phyloP scores from a whole-genome alignment of 148 eudicot genomes.

The Arbutus unedo region DNA sequence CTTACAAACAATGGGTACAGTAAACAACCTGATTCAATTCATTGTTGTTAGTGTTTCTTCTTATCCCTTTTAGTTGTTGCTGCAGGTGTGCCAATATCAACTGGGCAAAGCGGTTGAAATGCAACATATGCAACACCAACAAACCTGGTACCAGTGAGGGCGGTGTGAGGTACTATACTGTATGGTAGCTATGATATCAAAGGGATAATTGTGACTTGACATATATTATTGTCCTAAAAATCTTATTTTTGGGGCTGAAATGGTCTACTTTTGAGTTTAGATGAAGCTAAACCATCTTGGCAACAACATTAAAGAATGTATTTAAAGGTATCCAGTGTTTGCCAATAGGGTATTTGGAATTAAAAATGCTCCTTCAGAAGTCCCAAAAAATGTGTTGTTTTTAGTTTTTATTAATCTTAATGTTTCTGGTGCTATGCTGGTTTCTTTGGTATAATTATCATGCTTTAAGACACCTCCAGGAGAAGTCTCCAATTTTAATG shows the following conservation, averaged over 20 bases:
- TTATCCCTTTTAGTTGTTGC: slow-evolving; percentile 21
- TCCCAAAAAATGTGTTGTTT: background rate
- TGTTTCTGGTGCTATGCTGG: background rate
- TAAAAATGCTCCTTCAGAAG: background rate
- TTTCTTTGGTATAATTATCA: background rate
- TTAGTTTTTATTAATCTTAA: background rate
- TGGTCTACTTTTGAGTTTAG: background rate
- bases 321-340: background rate
- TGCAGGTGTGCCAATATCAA: slow-evolving; percentile 98
- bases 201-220: background rate
- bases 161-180: slow-evolving; percentile 77
- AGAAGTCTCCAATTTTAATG: background rate
- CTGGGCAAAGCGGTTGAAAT: slow-evolving; percentile 92
- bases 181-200: background rate
- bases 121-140: slow-evolving; percentile 98
- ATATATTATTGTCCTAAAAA: background rate
- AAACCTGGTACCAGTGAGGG: slow-evolving; percentile 91
- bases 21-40: background rate
- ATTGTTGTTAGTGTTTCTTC: slow-evolving; percentile 6
- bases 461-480: background rate
- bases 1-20: background rate
- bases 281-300: background rate
- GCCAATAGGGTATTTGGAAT: background rate
- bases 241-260: background rate
- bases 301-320: background rate